Base-by-base conservation (phyloP, 305 asterid genomes). In the Plantago rigida region DNA sequence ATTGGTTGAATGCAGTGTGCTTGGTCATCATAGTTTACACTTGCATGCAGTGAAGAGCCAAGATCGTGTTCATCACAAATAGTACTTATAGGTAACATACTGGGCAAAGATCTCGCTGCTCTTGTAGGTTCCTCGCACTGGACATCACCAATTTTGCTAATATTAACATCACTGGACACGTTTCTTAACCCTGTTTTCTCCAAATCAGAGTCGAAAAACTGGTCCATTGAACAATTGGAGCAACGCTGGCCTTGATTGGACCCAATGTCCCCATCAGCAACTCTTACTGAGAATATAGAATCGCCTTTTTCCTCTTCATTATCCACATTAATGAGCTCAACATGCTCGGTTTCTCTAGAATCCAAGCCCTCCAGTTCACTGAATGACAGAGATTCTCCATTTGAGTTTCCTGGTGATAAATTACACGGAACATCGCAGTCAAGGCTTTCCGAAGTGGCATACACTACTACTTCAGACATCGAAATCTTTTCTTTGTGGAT, bases 81-180 rank as follows among this genome's bases (percentile, higher is more conserved):
- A 76, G 65, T 54, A 52, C 69, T 62, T 29, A 62, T 65, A 48
- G 78, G 63, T 53, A 67, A 76, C 77, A 77, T 71, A 63, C 54
- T 71, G 60, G 98, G 95, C 71, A 87, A 81, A 51, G 98, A 91
- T 71, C 74, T 82, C 44, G 70, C 80, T 65, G 56, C 68, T 75
- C 82, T 74, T 31, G 46, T 28, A 47, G 67, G 66, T 59, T 67
- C 78, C 67, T 76, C 67, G 17, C 72, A 31, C 63, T 78, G 77
- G 64, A 61, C 75, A 69, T 56, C 57, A 28, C 58, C 70, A 46
- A 51, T 51, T 62, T 73, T 70, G 36, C 60, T 66, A 65, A 87
- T 75, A 65, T 76, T 61, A 63, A 72, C 65, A 58, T 75, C 87
- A 68, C 85, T 82, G 10, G 79, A 63, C 60, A 77, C 63, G 50